Conservation (phyloP, 2,329 filamentous ascomycete genomes). For the Arthrobotrys entomopaga region DNA sequence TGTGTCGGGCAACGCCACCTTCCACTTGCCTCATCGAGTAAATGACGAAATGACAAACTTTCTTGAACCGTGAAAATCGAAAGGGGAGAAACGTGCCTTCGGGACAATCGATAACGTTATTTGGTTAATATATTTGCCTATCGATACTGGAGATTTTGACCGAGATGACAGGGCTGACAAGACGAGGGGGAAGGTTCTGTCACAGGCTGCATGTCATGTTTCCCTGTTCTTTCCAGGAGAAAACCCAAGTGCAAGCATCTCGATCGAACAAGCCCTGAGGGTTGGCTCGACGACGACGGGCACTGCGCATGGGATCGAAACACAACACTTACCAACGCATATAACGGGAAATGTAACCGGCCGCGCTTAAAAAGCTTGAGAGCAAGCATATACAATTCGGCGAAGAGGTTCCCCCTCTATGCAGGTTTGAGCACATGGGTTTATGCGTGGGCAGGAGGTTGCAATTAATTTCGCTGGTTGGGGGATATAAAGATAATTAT, state of each 20-base stretch:
- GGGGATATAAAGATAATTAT: no score
- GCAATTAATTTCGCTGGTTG: neutral
- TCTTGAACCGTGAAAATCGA: conserved; percentile 46
- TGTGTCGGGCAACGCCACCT: conserved; percentile 49
- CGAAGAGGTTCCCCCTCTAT: no score
- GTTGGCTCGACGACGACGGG: no score
- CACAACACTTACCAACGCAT: no score
- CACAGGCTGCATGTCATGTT: conserved; percentile 12
- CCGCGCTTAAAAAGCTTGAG: no score
- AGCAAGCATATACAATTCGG: no score
- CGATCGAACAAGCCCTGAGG: neutral
- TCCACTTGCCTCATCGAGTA: conserved; percentile 54
- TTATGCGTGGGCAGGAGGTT: neutral
- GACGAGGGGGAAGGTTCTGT: conserved; percentile 13
- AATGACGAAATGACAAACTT: conserved; percentile 52
- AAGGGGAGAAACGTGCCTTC: conserved; percentile 40
- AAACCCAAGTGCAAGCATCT: neutral
- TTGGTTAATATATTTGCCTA: conserved; percentile 32
- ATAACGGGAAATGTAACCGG: no score
- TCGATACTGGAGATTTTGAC: conserved; percentile 43
- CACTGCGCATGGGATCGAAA: no score
- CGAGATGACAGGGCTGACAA: conserved; percentile 46
- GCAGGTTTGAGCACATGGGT: no score
- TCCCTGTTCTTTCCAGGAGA: conserved; percentile 4
- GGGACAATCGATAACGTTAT: conserved; percentile 47